Evolutionary conservation across 208 protist genomes (phyloP), one percentile per base, ranked within the genome.

Genomic region (Trypanosoma boissoni): DNA sequence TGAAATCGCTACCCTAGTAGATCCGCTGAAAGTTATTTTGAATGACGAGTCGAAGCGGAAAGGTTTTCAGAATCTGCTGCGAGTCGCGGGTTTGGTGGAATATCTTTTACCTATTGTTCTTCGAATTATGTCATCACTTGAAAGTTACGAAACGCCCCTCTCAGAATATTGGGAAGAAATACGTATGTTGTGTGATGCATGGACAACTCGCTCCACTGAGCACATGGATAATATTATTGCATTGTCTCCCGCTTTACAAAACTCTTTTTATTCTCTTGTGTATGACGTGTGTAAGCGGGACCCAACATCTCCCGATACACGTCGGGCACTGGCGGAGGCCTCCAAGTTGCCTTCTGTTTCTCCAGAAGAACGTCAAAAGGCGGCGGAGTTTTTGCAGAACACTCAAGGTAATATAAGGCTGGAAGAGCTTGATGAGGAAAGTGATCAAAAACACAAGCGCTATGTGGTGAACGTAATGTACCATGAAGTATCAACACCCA

Each of bases 391-490:
- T 24, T 26, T 54, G 48, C 48, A 9, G 5, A 24, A 54, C n/a
- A 54, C 48, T 7, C 9, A 49, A n/a, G 18, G 6, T n/a, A 10
- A 7, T 26, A 10, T 24, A 21, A 24, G 8, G n/a, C 20, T 32
- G 48, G 48, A 9, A 10, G 9, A 16, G 23, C 6, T 8, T 6
- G 8, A 54, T 26, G 48, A 32, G 16, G 48, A 32, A 54, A 54
- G 26, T 31, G 48, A 34, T 31, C 20, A 26, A 32, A 32, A 32
- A n/a, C 23, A 10, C 5, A 49, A 24, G 24, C 16, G 10, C 7
- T 54, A 31, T n/a, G 48, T 54, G 6, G 48, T 32, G 21, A 34
- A 8, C n/a, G 8, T 12, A 54, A 54, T 54, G 48, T 54, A 54
- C n/a, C 8, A 8, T 18, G 4, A 24, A 16, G 24, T 24, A 54